Evolutionary conservation across 768 basidiomycete genomes (phyloP), one percentile per base, ranked within the genome.

Genomic region (Lyophyllum semitale): DNA sequence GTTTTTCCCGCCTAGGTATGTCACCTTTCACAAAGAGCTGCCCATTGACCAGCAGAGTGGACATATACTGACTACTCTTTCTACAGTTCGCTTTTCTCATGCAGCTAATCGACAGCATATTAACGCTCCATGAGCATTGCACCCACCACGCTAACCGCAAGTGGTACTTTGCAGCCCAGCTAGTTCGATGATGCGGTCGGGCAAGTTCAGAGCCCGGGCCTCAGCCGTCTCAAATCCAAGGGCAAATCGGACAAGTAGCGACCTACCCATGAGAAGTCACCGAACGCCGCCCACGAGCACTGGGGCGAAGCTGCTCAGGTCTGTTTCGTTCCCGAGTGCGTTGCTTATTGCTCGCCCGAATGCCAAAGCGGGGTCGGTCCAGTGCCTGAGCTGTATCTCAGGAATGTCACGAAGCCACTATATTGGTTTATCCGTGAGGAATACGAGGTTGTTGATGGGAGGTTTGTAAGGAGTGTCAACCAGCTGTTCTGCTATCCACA

Each of bases 91-190:
- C 98, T 76, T 97, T 96, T 73, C 74, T 96, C 55, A 98, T 99
- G 96, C 95, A 97, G 66, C 84, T 92, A 42, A 84, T 99, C 59
- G 97, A 99, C 74, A 95, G 93, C 66, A 86, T 98, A 22, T 78
- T 97, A 51, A 98, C 95, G 0, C 82, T 99, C 2, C 97, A 99
- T 65, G 97, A 96, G 54, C 96, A 98, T 71, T 99, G 98, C 72
- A 98, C 98, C 3, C 91, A 96, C 71, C 89, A 98, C 65, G 93
- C 97, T 46, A 98, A 98, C 75, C 91, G 97, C 58, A 98, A 98
- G 76, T 98, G 97, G 97, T 99, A 99, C 76, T 99, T 98, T 71
- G 97, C 96, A 26, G 95, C 96, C 18, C 97, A 99, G 71, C 86
- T 99, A 56, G 96, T 88, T 98, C 40, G 97, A 99, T 70, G 97